These are phyloP conservation scores for Macrolepiota albuminosa DNA, from an alignment of 768 basidiomycete species.

Conservation along the genomic window DNA sequence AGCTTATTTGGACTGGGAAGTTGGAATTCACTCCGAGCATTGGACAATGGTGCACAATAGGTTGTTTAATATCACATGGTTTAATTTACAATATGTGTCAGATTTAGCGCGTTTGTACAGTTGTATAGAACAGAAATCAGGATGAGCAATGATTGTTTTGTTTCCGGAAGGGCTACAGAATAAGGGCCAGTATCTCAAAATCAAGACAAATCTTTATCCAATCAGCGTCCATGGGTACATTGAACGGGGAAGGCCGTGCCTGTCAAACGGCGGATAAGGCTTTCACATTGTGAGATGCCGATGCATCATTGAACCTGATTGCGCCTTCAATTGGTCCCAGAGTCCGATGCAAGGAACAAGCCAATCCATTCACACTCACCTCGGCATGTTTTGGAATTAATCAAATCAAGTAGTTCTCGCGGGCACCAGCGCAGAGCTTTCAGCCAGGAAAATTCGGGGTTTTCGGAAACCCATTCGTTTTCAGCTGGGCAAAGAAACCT, in stretches of 20 bases:
- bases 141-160: too few species aligned
- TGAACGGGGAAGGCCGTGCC: slow-evolving; percentile 84
- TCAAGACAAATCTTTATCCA: slow-evolving; percentile 3
- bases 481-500: slow-evolving; percentile 60
- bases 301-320: slow-evolving; percentile 95
- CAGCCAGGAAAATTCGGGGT: slow-evolving; percentile 47
- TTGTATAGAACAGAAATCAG: too few species aligned
- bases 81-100: too few species aligned
- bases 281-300: slow-evolving; percentile 58
- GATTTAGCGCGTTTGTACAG: too few species aligned
- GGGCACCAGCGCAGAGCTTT: slow-evolving; percentile 80
- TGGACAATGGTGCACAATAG: too few species aligned
- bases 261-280: slow-evolving; percentile 63
- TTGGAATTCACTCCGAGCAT: too few species aligned
- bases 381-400: slow-evolving; percentile 95
- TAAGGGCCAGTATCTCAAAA: background rate
- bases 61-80: too few species aligned
- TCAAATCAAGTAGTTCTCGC: slow-evolving; percentile 70
- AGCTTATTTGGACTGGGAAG: too few species aligned
- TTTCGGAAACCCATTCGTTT: slow-evolving; percentile 34
- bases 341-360: background rate
- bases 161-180: slow-evolving; percentile 28
- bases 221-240: slow-evolving; percentile 91
- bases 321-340: slow-evolving; percentile 54
- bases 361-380: slow-evolving; percentile 41